Conservation (phyloP, 164 flowering plant species). For the Kalanchoe fedtschenkoi region DNA sequence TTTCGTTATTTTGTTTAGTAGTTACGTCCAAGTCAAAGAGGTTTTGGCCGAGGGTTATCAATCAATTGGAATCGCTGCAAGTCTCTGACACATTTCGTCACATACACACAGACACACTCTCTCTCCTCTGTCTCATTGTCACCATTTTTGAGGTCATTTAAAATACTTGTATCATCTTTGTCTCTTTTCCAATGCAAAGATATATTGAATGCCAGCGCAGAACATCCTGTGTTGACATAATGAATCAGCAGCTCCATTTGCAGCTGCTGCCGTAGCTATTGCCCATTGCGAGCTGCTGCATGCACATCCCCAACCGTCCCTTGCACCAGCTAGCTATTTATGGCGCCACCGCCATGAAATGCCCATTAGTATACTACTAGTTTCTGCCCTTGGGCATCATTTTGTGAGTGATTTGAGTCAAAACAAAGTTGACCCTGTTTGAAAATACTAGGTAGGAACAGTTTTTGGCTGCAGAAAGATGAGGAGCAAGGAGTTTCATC, state of each 20-base stretch:
- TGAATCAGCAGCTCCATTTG: no score
- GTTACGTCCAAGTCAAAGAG: not conserved
- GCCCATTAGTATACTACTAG: not conserved
- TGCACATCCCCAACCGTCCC: not conserved
- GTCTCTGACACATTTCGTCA: not conserved
- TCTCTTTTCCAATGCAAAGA: not conserved
- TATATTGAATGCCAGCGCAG: no score
- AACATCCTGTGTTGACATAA: no score
- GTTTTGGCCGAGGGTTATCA: not conserved
- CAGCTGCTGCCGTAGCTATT: not conserved
- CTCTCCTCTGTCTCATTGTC: slow-evolving; percentile 1
- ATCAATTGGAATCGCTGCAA: slow-evolving; percentile 2
- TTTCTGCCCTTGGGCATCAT: not conserved
- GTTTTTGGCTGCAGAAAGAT: not conserved
- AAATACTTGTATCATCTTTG: no score
- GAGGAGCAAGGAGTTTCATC: not conserved
- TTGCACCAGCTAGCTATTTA: not conserved
- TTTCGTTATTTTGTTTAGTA: not conserved
- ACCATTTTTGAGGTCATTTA: not conserved
- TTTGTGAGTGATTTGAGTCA: not conserved
- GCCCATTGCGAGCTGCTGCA: slow-evolving; percentile 4
- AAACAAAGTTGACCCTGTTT: not conserved
- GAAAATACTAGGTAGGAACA: not conserved
- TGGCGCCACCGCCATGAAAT: slow-evolving; percentile 1
- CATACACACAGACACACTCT: no score